Percentiles rank a stretch among this genome's conserved stretches.
Conservation (phyloP, 192 early-diverging fungal genomes). For the Lobosporangium transversale region DNA sequence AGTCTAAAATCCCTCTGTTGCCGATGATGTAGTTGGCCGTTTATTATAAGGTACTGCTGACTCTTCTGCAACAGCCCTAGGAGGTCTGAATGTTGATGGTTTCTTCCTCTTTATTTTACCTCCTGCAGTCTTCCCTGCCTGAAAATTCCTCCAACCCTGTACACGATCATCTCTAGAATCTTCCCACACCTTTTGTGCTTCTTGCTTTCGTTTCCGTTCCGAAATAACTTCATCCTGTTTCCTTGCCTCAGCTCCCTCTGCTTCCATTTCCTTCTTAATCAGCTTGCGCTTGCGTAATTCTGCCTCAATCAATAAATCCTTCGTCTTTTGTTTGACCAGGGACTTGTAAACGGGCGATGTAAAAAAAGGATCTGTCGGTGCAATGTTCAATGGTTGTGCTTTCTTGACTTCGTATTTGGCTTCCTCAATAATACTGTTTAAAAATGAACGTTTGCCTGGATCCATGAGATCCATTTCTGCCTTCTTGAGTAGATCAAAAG, state of each 20-base stretch:
- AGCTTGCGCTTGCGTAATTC: constrained; percentile 61
- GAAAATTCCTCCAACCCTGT: constrained; percentile 69
- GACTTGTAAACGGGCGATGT: constrained; percentile 53
- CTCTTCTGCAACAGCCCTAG: constrained; percentile 52
- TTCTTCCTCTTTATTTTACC: constrained; percentile 63
- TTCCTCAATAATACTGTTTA: constrained; percentile 65
- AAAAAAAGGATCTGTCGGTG: constrained; percentile 58
- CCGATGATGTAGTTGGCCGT: constrained; percentile 48
- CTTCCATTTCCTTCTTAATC: constrained; percentile 67
- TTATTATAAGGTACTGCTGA: constrained; percentile 50
- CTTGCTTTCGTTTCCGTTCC: constrained; percentile 65
- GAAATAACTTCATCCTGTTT: constrained; percentile 62
- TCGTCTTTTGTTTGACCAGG: constrained; percentile 59
- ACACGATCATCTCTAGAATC: constrained; percentile 65
- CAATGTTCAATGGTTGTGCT: constrained; percentile 41
- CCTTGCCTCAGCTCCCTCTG: constrained; percentile 58
- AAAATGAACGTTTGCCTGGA: constrained; percentile 50
- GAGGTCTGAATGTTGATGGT: constrained; percentile 52
- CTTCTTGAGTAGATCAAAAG: constrained; percentile 66
- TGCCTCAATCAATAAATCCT: constrained; percentile 62
- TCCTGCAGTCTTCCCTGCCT: constrained; percentile 55
- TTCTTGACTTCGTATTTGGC: constrained; percentile 60
- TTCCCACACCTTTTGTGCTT: constrained; percentile 68
- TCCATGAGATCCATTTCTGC: constrained; percentile 68
- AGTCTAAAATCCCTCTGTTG: constrained; percentile 45